Conservation (phyloP, 2,329 filamentous ascomycete genomes). For the Hymenotorrendiella dingleyae region DNA sequence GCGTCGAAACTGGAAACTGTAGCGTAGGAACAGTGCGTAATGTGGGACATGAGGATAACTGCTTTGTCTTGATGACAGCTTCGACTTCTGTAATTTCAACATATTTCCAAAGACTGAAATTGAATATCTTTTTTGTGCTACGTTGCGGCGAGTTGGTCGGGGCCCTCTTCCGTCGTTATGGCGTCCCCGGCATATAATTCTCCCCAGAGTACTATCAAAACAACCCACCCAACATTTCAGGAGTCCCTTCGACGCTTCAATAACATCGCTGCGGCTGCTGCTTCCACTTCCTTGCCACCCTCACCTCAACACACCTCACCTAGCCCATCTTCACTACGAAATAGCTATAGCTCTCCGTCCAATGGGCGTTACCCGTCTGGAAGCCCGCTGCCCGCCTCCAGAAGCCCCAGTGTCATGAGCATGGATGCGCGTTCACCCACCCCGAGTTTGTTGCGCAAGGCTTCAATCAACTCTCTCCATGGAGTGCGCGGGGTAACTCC, state of each 20-base stretch:
- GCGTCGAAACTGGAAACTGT: constrained; percentile 4
- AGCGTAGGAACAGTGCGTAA: constrained; percentile 3
- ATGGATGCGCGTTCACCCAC: constrained; percentile 35
- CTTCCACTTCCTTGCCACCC: constrained; percentile 12
- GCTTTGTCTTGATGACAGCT: constrained; percentile 1
- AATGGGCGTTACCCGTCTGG: constrained; percentile 22
- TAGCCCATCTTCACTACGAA: constrained; percentile 11
- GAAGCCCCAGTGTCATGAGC: constrained; percentile 39
- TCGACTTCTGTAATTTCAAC: too few species aligned
- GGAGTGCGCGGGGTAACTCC: constrained; percentile 32
- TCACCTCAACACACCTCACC: constrained; percentile 14
- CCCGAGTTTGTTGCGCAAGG: constrained; percentile 36
- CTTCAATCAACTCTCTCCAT: constrained; percentile 38
- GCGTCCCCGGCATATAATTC: too few species aligned
- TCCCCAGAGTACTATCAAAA: constrained; percentile 13
- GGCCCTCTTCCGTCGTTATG: too few species aligned
- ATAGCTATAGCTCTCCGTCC: constrained; percentile 13
- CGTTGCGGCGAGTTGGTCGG: too few species aligned
- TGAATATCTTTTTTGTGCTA: too few species aligned
- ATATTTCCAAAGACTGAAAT: too few species aligned
- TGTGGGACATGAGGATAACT: constrained; percentile 2
- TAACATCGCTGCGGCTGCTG: constrained; percentile 14
- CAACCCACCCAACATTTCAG: constrained; percentile 9
- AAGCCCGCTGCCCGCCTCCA: constrained; percentile 29
- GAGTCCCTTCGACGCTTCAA: constrained; percentile 39